Percentiles rank a stretch among this genome's conserved stretches.
These are phyloP conservation scores for Alternaria rosae DNA, from an alignment of 2,329 filamentous ascomycete species.

Conservation along the genomic window DNA sequence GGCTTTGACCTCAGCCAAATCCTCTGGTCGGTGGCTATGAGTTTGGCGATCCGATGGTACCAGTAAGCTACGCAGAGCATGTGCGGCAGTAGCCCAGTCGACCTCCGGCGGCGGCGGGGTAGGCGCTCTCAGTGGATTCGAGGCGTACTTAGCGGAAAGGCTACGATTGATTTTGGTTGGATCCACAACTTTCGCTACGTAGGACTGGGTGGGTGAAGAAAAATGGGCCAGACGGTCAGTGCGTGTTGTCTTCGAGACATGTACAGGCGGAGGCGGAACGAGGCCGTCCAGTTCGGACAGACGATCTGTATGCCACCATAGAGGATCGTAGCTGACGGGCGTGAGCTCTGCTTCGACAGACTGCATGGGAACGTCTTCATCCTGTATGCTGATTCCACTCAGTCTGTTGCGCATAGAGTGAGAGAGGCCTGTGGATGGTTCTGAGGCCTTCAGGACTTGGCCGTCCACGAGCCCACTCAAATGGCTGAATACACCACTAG, in stretches of 20 bases:
- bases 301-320: constrained; percentile 54
- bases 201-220: constrained; percentile 87
- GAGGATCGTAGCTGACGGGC: constrained; percentile 47
- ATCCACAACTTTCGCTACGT: constrained; percentile 78
- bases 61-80: constrained; percentile 82
- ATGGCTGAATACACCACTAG: constrained; percentile 88
- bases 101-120: constrained; percentile 81
- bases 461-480: constrained; percentile 78
- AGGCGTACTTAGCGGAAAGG: constrained; percentile 59
- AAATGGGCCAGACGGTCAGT: constrained; percentile 72
- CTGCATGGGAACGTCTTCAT: constrained; percentile 26
- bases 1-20: constrained; percentile 69
- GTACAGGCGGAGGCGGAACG: constrained; percentile 39
- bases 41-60: constrained; percentile 80
- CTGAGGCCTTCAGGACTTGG: constrained; percentile 44
- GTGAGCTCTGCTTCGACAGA: constrained; percentile 28
- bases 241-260: constrained; percentile 67
- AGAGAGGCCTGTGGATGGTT: constrained; percentile 57
- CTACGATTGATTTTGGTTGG: constrained; percentile 71
- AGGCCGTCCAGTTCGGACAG: constrained; percentile 46
- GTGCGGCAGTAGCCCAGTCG: constrained; percentile 82
- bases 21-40: constrained; percentile 77
- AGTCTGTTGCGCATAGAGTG: constrained; percentile 66
- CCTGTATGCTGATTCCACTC: constrained; percentile 50
- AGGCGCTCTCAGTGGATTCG: constrained; percentile 54